Evolutionary conservation across 2,329 filamentous ascomycete species (phyloP).

Genomic region (Metarhizium robertsii): DNA sequence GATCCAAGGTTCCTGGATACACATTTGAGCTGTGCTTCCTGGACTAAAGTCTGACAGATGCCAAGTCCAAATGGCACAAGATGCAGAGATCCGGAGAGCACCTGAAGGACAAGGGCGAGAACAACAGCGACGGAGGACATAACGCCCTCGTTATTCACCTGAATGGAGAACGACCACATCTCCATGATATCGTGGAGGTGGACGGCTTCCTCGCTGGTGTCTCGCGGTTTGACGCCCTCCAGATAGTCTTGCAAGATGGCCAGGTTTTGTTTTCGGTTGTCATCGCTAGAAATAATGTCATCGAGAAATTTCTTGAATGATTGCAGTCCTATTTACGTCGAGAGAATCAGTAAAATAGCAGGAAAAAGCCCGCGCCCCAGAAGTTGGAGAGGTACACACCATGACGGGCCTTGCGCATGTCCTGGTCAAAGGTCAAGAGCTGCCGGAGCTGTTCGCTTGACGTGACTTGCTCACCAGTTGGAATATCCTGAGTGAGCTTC

Average conservation of each 20-base stretch:
- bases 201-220: slow-evolving; percentile 37
- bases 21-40: slow-evolving; percentile 71
- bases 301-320: slow-evolving; percentile 66
- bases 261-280: slow-evolving; percentile 31
- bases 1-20: slow-evolving; percentile 70
- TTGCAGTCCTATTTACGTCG: slow-evolving; percentile 45
- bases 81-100: slow-evolving; percentile 64
- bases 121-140: slow-evolving; percentile 74
- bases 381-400: slow-evolving; percentile 29
- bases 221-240: slow-evolving; percentile 40
- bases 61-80: slow-evolving; percentile 66
- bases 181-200: slow-evolving; percentile 76
- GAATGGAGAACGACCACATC: slow-evolving; percentile 76
- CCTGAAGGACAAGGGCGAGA: slow-evolving; percentile 70
- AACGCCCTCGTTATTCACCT: slow-evolving; percentile 70
- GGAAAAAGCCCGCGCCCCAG: not conserved
- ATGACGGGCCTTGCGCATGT: slow-evolving; percentile 57
- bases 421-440: slow-evolving; percentile 62
- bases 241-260: slow-evolving; percentile 63
- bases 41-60: slow-evolving; percentile 73
- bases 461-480: slow-evolving; percentile 51
- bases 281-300: slow-evolving; percentile 43
- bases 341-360: not conserved
- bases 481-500: slow-evolving; percentile 46
- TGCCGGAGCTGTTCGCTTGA: slow-evolving; percentile 58